A percentile compares a stretch with the other conserved stretches of the same genome.
These are phyloP conservation scores for Aspergillus sclerotiicarbonarius DNA, from an alignment of 495 filamentous ascomycete species.

Conservation along the genomic window DNA sequence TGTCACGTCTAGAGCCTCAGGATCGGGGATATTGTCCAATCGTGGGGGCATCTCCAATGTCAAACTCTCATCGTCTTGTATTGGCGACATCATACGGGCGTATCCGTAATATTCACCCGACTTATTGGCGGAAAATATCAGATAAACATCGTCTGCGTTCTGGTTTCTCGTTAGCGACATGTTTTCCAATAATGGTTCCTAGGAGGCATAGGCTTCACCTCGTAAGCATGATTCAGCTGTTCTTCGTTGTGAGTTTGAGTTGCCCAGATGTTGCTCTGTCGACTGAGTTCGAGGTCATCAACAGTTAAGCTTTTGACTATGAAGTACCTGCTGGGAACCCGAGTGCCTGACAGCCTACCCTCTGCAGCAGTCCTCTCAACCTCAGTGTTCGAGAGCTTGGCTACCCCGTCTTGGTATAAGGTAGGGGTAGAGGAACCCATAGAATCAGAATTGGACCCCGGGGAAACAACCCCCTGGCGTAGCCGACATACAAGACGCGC, in stretches of 20 bases:
- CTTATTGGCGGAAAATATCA: slow-evolving; percentile 97
- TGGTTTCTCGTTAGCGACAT: slow-evolving; percentile 29
- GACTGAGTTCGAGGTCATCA: slow-evolving; percentile 92
- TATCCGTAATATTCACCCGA: slow-evolving; percentile 98
- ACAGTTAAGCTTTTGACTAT: slow-evolving; percentile 92
- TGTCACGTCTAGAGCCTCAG: slow-evolving; percentile 59
- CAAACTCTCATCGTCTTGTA: slow-evolving; percentile 70
- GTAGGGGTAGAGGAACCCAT: slow-evolving; percentile 4
- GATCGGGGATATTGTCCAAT: slow-evolving; percentile 54
- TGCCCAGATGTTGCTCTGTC: slow-evolving; percentile 84
- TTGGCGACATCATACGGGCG: slow-evolving; percentile 85
- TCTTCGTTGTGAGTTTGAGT: slow-evolving; percentile 93
- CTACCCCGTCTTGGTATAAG: slow-evolving; percentile 6
- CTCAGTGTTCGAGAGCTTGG: background rate
- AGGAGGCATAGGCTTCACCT: slow-evolving; percentile 52
- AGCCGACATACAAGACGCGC: slow-evolving; percentile 89
- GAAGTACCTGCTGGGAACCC: slow-evolving; percentile 71
- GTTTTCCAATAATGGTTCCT: background rate
- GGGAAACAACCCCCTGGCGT: slow-evolving; percentile 54
- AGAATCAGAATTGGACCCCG: slow-evolving; percentile 30
- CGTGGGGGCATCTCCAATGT: slow-evolving; percentile 53
- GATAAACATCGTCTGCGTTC: slow-evolving; percentile 83
- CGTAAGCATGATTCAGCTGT: slow-evolving; percentile 76
- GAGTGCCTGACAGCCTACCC: slow-evolving; percentile 12
- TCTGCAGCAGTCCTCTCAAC: slow-evolving; percentile 8